Conservation (phyloP, 768 basidiomycete genomes). For the Serpula lacrymans region DNA sequence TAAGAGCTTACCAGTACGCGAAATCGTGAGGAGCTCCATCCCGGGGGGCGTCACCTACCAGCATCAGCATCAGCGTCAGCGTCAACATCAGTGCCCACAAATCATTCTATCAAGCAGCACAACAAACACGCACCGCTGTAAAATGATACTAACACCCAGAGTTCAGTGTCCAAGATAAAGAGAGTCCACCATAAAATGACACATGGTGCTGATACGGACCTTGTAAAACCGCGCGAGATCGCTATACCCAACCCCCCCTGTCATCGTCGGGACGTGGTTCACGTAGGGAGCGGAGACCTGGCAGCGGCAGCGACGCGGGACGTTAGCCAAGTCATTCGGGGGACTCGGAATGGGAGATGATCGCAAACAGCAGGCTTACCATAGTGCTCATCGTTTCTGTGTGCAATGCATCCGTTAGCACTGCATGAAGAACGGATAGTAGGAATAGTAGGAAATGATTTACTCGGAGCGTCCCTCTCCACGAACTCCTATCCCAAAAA, state of each 20-base stretch:
- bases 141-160: conserved; percentile 33
- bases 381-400: conserved; percentile 42
- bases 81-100: too few relatives aligned
- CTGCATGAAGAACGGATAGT: conserved; percentile 1
- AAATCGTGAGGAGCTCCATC: conserved; percentile 37
- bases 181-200: background rate
- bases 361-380: conserved; percentile 16
- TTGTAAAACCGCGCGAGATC: conserved; percentile 46
- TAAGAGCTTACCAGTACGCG: conserved; percentile 34
- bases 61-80: background rate
- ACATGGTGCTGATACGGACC: conserved; percentile 15
- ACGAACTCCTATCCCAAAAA: conserved; percentile 31
- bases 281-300: conserved; percentile 41
- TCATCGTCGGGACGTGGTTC: conserved; percentile 43
- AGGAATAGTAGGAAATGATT: conserved; percentile 7
- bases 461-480: conserved; percentile 37
- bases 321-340: too few relatives aligned
- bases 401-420: too few relatives aligned
- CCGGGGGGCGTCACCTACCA: conserved; percentile 39
- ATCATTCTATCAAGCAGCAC: background rate
- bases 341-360: background rate
- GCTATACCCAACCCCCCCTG: conserved; percentile 42
- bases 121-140: conserved; percentile 22
- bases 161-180: background rate
- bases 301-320: too few relatives aligned